Base-by-base conservation (phyloP, 2,329 filamentous ascomycete genomes). In the Myriosclerotinia curreyana region DNA sequence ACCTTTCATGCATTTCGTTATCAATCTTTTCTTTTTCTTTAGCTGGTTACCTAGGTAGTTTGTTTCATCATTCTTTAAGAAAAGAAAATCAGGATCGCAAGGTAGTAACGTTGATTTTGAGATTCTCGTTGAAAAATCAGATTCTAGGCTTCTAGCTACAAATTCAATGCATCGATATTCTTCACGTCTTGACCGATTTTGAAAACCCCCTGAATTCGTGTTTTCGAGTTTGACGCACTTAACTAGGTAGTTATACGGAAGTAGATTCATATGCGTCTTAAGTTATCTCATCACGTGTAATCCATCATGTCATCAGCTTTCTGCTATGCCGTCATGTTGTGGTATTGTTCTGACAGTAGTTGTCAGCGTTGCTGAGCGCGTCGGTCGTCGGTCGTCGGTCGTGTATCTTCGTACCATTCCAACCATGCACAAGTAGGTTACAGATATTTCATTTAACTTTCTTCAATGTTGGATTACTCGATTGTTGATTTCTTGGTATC, bases 61-160 rank as follows among this genome's bases (percentile, higher is more conserved):
- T 46, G 25, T 56, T 56, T 56, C 54, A 34, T 44, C 54, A 31
- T 56, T 46, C 54, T 56, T 46, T 25, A 20, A 20, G 28, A 52
- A 34, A 22, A 42, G n/a, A 34, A 44, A 34, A 34, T 56, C 17
- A 22, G 40, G 40, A 56, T 46, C 25, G 20, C 54, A 56, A 46
- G 54, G 54, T 56, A 46, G 54, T 46, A 56, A 56, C 40, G 54
- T 8, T 17, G 46, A 28, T 25, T 34, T 31, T 46, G 25, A 2
- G 7, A 9, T 31, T 31, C 28, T 31, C 28, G 28, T 31, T 31
- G 28, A 31, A 3, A 31, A 31, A 31, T 31, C 28, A 28, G 14
- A 8, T 28, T 15, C 22, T 28, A 49, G 22, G 22, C 46, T 49
- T 49, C 46, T 49, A 49, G 22, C 9, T 28, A 49, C 12, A 22